Conservation (phyloP, 2,329 filamentous ascomycete genomes). For the Cercospora zeae-maydis region DNA sequence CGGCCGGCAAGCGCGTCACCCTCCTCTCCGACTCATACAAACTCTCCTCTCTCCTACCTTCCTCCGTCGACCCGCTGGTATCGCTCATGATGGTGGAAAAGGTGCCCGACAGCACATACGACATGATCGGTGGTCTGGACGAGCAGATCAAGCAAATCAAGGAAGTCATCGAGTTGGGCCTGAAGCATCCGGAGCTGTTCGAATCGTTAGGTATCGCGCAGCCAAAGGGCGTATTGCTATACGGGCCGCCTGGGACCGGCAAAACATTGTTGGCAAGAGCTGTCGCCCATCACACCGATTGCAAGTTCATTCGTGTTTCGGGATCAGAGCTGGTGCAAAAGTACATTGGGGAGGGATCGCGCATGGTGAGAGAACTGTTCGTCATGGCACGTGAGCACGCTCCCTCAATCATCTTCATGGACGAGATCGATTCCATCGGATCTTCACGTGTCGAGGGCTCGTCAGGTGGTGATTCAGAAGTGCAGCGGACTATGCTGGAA, state of each 20-base stretch:
- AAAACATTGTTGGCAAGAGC: slow-evolving; percentile 94
- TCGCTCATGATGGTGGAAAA: slow-evolving; percentile 99
- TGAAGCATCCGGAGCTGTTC: slow-evolving; percentile 98
- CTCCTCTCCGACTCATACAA: slow-evolving; percentile 97
- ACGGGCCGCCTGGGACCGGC: slow-evolving; percentile 93
- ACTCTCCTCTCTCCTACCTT: slow-evolving; percentile 96
- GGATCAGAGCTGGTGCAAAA: slow-evolving; percentile 97
- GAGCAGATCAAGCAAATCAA: slow-evolving; percentile 99
- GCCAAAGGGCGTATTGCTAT: slow-evolving; percentile 93
- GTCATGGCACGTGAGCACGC: slow-evolving; percentile 98
- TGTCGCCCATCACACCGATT: slow-evolving; percentile 96
- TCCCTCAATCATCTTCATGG: slow-evolving; percentile 99
- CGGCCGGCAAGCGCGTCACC: slow-evolving; percentile 93
- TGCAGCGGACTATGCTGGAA: slow-evolving; percentile 98
- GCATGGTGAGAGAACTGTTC: slow-evolving; percentile 98
- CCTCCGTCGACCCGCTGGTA: slow-evolving; percentile 94
- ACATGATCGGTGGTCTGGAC: slow-evolving; percentile 98
- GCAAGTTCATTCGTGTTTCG: slow-evolving; percentile 97
- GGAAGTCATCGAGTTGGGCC: slow-evolving; percentile 96
- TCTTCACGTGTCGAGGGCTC: slow-evolving; percentile 95
- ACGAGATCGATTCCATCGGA: slow-evolving; percentile 98
- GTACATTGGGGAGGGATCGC: slow-evolving; percentile 96
- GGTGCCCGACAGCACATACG: slow-evolving; percentile 98
- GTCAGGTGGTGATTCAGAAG: slow-evolving; percentile 92
- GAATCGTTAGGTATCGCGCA: slow-evolving; percentile 98